Conservation (phyloP, 192 early-diverging fungal species). For the Coemansia sp. region DNA sequence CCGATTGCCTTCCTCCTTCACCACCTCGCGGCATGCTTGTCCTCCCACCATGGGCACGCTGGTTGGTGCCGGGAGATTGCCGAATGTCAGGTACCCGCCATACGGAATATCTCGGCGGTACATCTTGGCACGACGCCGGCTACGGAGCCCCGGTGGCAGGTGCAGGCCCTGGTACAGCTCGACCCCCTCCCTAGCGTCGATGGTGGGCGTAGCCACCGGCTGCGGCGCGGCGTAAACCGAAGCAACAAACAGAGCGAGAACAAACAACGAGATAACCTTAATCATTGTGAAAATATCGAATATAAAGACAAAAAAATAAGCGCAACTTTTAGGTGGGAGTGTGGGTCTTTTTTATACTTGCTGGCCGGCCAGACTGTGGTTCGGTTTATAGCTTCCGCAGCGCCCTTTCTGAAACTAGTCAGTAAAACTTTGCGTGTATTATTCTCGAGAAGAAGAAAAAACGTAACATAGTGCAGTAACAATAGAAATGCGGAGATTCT, state of each 20-base stretch:
- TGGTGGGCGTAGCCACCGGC: not conserved
- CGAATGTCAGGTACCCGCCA: constrained; percentile 9
- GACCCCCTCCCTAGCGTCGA: not conserved
- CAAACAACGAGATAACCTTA: not conserved
- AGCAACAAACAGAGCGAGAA: not conserved
- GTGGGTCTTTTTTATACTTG: no score
- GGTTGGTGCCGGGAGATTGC: not conserved
- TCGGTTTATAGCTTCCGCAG: not conserved
- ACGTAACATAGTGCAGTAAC: no score
- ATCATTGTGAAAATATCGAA: not conserved
- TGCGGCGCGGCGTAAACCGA: not conserved
- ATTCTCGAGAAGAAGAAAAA: no score
- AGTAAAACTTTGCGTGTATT: not conserved
- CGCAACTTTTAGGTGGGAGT: no score
- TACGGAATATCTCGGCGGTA: constrained; percentile 25
- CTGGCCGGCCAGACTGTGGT: not conserved
- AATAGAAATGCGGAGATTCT: not conserved
- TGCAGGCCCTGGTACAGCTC: constrained; percentile 26
- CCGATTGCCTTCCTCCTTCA: not conserved
- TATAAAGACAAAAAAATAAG: not conserved
- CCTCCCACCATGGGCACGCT: constrained; percentile 2
- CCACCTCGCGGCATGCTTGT: no score
- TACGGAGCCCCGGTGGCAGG: constrained; percentile 23
- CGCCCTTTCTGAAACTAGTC: not conserved
- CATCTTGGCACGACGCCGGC: not conserved